Percentiles rank a stretch among this genome's conserved stretches.
These are phyloP conservation scores for Ophiostoma montium DNA, from an alignment of 2,329 filamentous ascomycete species.

Conservation along the genomic window DNA sequence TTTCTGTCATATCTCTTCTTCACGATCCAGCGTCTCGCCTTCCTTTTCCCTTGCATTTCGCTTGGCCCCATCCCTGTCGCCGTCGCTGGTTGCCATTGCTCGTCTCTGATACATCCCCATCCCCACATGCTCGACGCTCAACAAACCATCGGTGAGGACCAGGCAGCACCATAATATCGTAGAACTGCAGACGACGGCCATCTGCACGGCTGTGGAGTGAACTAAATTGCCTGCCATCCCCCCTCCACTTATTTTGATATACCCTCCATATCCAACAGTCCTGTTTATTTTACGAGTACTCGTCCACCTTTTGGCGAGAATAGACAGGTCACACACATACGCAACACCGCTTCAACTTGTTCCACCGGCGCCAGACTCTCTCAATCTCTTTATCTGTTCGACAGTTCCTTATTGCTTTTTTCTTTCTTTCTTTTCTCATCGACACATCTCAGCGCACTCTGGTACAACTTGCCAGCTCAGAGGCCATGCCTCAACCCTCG, in stretches of 20 bases:
- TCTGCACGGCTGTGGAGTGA: not conserved
- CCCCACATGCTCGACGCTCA: not conserved
- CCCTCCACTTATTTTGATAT: too few species aligned
- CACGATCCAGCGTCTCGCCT: not conserved
- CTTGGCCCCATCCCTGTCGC: not conserved
- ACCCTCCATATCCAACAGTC: not conserved
- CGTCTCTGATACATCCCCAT: not conserved
- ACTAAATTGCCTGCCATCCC: not conserved
- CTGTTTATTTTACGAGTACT: not conserved
- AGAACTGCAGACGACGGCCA: not conserved
- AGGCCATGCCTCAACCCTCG: not conserved
- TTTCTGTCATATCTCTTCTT: not conserved
- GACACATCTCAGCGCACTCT: not conserved
- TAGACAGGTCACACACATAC: not conserved
- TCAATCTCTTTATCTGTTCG: not conserved
- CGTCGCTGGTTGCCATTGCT: not conserved
- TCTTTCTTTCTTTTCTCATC: not conserved
- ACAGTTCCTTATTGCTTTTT: not conserved
- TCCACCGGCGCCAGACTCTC: not conserved
- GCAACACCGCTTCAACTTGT: not conserved
- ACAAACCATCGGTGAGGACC: not conserved
- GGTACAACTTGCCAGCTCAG: not conserved
- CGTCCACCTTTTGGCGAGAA: not conserved
- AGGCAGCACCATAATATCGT: too few species aligned
- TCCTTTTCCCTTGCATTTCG: not conserved